Evolutionary conservation across 352 stramenopile genomes (phyloP), one percentile per base, ranked within the genome.

Genomic region (Phytophthora palmivora): DNA sequence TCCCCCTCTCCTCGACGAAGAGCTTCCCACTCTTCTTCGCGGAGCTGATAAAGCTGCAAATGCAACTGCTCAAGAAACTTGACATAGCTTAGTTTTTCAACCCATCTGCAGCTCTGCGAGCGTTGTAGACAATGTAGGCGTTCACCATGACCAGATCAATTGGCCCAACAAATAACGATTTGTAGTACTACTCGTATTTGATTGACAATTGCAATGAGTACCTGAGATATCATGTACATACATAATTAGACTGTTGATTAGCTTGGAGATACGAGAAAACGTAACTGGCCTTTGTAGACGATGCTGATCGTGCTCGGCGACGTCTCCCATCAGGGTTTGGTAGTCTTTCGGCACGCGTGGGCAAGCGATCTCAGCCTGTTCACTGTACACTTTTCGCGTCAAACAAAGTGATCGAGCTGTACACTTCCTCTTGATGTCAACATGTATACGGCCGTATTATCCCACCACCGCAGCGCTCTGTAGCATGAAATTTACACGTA

Each of bases 141-240:
- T 55, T 54, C 34, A 55, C 39, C 0, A 63, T 30, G 9, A 44
- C 54, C 4, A 63, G n/a, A 49, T 63, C 54, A 11, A 63, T 16
- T 6, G 50, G 16, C 1, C 54, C 44, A n/a, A n/a, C n/a, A n/a
- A n/a, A n/a, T n/a, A n/a, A n/a, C n/a, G n/a, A n/a, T n/a, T n/a
- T n/a, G n/a, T 8, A 65, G 46, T 65, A 65, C 48, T 65, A 58
- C 42, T 65, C 58, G 38, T 65, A 52, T 41, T 65, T 65, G 26
- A 65, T 50, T 7, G 36, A 19, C 14, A 65, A 19, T n/a, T 65
- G 46, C 14, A 65, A 21, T 6, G 46, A 65, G 38, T 58, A 65
- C 19, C 30, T 65, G 38, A 24, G 0, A 33, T 36, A 53, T 39
- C 45, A 37, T 45, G 46, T 51, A 48, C 26, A 63, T 56, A 51